A percentile compares a stretch with the other conserved stretches of the same genome.
Evolutionary conservation across 768 basidiomycete species (phyloP).

Genomic region (Lactarius tabidus): DNA sequence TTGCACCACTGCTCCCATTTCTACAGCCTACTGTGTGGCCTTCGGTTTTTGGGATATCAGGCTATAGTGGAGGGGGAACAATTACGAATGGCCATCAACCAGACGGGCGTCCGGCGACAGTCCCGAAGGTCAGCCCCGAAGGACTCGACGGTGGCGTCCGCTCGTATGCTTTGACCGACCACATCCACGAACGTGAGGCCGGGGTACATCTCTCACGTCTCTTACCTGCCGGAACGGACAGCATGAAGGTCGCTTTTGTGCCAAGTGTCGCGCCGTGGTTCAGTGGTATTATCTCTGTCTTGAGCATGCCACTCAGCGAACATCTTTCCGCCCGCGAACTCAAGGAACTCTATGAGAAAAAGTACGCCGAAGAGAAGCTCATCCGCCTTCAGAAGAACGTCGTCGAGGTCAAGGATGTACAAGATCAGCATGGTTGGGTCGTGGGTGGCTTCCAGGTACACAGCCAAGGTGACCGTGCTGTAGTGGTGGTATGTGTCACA

Average conservation of each 20-base stretch:
- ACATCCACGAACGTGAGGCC: conserved; percentile 98
- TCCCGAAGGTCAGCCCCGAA: conserved; percentile 79
- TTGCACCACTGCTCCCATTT: conserved; percentile 82
- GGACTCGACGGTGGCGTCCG: conserved; percentile 70
- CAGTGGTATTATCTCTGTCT: conserved; percentile 88
- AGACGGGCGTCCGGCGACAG: conserved; percentile 66
- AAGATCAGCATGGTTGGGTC: conserved; percentile 82
- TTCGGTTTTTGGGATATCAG: conserved; percentile 89
- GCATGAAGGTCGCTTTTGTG: conserved; percentile 72
- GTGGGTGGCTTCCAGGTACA: conserved; percentile 95
- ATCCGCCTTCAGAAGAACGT: conserved; percentile 65
- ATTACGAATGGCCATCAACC: conserved; percentile 57
- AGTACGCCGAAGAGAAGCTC: conserved; percentile 72
- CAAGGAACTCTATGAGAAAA: conserved; percentile 64
- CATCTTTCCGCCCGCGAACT: conserved; percentile 70
- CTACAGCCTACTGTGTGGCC: conserved; percentile 58
- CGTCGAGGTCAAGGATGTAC: conserved; percentile 69
- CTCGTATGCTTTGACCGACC: conserved; percentile 90
- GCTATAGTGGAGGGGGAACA: conserved; percentile 95
- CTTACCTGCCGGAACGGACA: conserved; percentile 34
- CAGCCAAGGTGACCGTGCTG: conserved; percentile 81
- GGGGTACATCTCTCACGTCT: conserved; percentile 73
- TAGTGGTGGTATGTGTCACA: conserved; percentile 71
- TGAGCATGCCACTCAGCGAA: conserved; percentile 73
- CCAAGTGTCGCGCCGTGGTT: conserved; percentile 93